Evolutionary conservation across 2,329 filamentous ascomycete species (phyloP).

Genomic region (Aureobasidium pullulans): DNA sequence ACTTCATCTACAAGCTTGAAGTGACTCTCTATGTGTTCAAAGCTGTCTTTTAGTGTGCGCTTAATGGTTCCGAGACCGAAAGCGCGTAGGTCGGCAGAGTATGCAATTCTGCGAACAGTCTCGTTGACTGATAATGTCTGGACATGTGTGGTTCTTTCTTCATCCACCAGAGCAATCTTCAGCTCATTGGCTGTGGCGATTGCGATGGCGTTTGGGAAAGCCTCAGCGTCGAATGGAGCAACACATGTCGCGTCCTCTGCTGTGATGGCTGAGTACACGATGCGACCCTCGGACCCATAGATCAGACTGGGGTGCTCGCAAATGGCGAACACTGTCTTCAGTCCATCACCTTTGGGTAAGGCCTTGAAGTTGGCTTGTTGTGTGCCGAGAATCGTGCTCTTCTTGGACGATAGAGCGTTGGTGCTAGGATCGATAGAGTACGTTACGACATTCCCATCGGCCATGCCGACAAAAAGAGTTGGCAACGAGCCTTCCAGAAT

Average conservation of each 20-base stretch:
- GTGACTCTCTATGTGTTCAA: constrained; percentile 70
- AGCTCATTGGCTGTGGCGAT: constrained; percentile 71
- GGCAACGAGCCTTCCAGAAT: constrained; percentile 61
- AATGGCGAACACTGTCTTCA: constrained; percentile 81
- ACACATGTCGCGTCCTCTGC: constrained; percentile 77
- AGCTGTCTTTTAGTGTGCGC: constrained; percentile 60
- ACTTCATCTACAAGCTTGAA: constrained; percentile 89
- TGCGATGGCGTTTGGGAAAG: constrained; percentile 72
- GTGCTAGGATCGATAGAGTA: constrained; percentile 61
- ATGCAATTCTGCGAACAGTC: constrained; percentile 79
- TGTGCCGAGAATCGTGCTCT: constrained; percentile 77
- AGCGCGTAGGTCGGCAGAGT: constrained; percentile 68
- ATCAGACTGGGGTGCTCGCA: constrained; percentile 93
- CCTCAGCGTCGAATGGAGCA: constrained; percentile 72
- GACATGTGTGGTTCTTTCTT: constrained; percentile 80
- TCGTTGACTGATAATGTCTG: constrained; percentile 70
- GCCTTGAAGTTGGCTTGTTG: constrained; percentile 76
- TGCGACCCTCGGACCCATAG: constrained; percentile 77
- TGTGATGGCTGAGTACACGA: constrained; percentile 89
- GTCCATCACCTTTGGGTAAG: constrained; percentile 57
- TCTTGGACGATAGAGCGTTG: constrained; percentile 62
- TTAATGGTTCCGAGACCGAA: constrained; percentile 85
- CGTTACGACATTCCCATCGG: constrained; percentile 83
- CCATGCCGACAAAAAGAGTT: constrained; percentile 81
- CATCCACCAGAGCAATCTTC: constrained; percentile 74